Evolutionary conservation across 2,329 filamentous ascomycete species (phyloP).

Genomic region (Fusarium algeriense): DNA sequence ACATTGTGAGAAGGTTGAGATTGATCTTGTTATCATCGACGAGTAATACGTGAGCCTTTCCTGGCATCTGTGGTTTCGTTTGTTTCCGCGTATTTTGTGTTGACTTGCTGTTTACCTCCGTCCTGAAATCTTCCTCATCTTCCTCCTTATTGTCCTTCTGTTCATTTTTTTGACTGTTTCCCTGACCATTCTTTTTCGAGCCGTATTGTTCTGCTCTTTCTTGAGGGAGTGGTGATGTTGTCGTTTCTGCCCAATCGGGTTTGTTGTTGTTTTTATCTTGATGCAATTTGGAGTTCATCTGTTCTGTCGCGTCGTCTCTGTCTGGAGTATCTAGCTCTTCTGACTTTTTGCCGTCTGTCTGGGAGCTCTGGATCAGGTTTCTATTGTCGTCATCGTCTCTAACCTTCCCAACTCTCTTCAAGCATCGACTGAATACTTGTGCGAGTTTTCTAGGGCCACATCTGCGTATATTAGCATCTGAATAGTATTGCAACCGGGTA

Average conservation of each 20-base stretch:
- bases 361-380: not conserved
- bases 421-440: slow-evolving; percentile 45
- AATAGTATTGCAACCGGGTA: accelerated
- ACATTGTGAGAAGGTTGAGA: slow-evolving; percentile 57
- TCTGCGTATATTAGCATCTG: slow-evolving; percentile 4
- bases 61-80: not conserved
- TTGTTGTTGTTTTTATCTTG: not conserved
- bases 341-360: not conserved
- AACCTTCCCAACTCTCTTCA: slow-evolving; percentile 15
- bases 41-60: slow-evolving; percentile 49
- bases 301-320: not conserved
- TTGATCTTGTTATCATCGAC: slow-evolving; percentile 61
- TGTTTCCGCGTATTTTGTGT: not conserved
- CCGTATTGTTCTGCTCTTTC: not conserved
- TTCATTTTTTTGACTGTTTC: not conserved
- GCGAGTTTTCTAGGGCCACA: slow-evolving; percentile 50
- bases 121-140: not conserved
- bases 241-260: not conserved
- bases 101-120: not conserved
- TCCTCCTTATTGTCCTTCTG: not conserved
- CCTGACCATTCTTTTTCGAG: not conserved
- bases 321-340: not conserved
- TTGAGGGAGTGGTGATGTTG: not conserved
- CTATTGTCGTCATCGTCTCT: not conserved
- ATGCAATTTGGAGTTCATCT: not conserved